phyloP scores from a whole-genome alignment of 2,329 filamentous ascomycete genomes.

The Polytolypa hystricis region DNA sequence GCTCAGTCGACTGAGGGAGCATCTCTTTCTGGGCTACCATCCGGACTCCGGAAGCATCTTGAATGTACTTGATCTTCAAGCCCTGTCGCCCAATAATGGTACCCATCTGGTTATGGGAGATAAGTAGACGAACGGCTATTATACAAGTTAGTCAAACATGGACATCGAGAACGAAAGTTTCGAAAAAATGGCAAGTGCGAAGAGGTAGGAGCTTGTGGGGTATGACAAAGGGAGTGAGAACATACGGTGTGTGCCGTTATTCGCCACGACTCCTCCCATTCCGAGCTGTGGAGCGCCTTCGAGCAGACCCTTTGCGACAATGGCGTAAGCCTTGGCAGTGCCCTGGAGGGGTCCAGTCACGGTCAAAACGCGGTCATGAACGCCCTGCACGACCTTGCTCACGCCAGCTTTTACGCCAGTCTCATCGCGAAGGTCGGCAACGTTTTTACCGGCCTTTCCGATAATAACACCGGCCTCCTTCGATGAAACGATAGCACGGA shows the following conservation, averaged over 20 bases:
- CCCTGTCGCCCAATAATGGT: slow-evolving; percentile 96
- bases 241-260: slow-evolving; percentile 90
- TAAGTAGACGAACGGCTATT: slow-evolving; percentile 91
- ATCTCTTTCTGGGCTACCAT: slow-evolving; percentile 99
- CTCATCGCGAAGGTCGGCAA: slow-evolving; percentile 91
- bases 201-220: slow-evolving; percentile 3
- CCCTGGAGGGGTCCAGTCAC: slow-evolving; percentile 84
- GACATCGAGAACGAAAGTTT: too few relatives aligned
- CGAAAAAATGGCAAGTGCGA: not conserved
- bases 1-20: slow-evolving; percentile 96
- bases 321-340: slow-evolving; percentile 82
- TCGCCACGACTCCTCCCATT: slow-evolving; percentile 83
- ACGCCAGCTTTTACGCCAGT: slow-evolving; percentile 97
- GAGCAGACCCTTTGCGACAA: slow-evolving; percentile 81
- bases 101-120: slow-evolving; percentile 99
- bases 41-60: slow-evolving; percentile 89
- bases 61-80: slow-evolving; percentile 98
- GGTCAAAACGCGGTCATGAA: slow-evolving; percentile 92
- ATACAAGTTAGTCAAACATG: too few relatives aligned
- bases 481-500: slow-evolving; percentile 94
- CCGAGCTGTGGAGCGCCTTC: slow-evolving; percentile 91
- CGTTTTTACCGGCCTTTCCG: slow-evolving; percentile 96
- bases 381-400: slow-evolving; percentile 95
- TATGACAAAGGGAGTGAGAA: slow-evolving; percentile 15
- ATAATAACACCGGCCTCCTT: slow-evolving; percentile 99